Evolutionary conservation across 306 rosid genomes (phyloP), one percentile per base, ranked within the genome.

Genomic region (Cajanus cajan): DNA sequence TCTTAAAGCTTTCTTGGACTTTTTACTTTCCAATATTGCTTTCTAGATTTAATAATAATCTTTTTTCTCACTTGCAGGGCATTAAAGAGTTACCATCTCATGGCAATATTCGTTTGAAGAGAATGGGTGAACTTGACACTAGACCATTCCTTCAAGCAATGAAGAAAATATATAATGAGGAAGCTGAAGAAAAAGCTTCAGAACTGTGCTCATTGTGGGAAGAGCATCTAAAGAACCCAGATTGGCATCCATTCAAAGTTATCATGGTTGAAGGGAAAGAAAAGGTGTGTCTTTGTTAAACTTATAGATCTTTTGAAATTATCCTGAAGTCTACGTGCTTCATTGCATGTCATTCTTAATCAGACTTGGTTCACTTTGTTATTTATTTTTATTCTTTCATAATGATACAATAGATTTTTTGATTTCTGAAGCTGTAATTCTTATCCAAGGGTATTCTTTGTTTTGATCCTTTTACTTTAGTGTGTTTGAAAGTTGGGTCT

Each of bases 41-140:
- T 41, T 34, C 64, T 12, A 77, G 54, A 70, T 25, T 66, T 18
- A 13, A 24, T 62, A 40, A 15, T 70, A 40, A 37, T 61, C 19
- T 39, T 54, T 82, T 12, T 52, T 50, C 41, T 72, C 61, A 3
- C 80, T 66, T 70, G 57, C 80, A 95, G 98, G 87, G 77, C 68
- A 74, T 87, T 63, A 92, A 88, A 84, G 96, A 95, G 28, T 25
- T 81, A 57, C 37, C 91, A 71, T 71, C 34, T 50, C 83, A 72
- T 69, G 85, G 83, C 44, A 63, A 84, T 15, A 84, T 93, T 83
- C 76, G 92, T 12, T 82, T 95, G 28, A 93, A 93, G 80, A 88
- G 97, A 90, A 88, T 95, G 99, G 99, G 99, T 66, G 96, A 93
- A 86, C 92, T 95, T 45, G 94, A 95, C 76, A 55, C 65, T 57